Evolutionary conservation across 805 yeast species (phyloP).

Genomic region (Myxozyma kluyveri): DNA sequence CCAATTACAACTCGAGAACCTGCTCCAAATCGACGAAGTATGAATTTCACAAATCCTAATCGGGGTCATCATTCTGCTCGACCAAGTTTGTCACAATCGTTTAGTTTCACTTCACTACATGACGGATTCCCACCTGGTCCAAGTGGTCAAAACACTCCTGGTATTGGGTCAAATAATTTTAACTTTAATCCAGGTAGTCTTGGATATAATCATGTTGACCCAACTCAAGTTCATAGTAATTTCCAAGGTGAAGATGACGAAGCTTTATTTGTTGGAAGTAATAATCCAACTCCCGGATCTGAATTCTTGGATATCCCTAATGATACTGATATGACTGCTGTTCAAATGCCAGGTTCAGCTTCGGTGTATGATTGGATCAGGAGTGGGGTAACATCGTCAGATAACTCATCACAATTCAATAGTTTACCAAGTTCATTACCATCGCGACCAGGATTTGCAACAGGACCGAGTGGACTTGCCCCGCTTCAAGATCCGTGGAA

Average conservation of each 20-base stretch:
- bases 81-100: conserved; percentile 22
- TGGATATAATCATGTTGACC: conserved; percentile 23
- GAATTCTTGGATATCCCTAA: conserved; percentile 22
- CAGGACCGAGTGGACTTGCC: conserved; percentile 3
- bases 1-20: conserved; percentile 22
- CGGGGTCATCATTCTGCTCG: conserved; percentile 10
- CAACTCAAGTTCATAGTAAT: conserved; percentile 17
- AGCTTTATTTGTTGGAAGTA: neutral
- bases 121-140: conserved; percentile 27
- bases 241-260: conserved; percentile 18
- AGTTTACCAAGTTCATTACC: conserved; percentile 15
- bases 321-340: conserved; percentile 9
- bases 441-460: conserved; percentile 5
- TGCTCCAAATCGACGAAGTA: conserved; percentile 25
- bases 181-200: conserved; percentile 2
- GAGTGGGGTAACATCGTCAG: neutral
- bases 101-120: conserved; percentile 13
- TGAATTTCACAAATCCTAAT: conserved; percentile 13
- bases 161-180: conserved; percentile 14
- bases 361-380: conserved; percentile 10
- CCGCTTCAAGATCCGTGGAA: conserved; percentile 14
- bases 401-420: conserved; percentile 10
- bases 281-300: conserved; percentile 5
- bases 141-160: conserved; percentile 23
- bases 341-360: conserved; percentile 3